Conservation (phyloP, 1,139 yeast species). For the Debaryomycetaceae sp. region DNA sequence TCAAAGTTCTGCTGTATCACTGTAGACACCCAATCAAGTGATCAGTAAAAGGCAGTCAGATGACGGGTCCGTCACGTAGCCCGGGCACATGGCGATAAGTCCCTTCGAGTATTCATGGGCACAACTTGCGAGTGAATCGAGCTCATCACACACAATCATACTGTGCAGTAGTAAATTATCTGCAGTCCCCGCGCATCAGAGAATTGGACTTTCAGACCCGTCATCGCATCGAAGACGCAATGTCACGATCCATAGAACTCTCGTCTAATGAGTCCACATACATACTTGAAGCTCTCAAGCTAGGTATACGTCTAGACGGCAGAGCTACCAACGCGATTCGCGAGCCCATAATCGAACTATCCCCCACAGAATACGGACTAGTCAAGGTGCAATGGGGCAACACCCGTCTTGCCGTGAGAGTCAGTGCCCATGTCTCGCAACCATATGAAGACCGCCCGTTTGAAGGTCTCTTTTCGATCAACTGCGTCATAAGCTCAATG, state of each 20-base stretch:
- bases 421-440: slow-evolving; percentile 66
- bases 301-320: slow-evolving; percentile 58
- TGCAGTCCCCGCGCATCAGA: no score
- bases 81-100: no score
- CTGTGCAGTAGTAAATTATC: no score
- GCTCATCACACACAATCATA: no score
- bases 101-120: no score
- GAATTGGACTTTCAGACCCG: no score
- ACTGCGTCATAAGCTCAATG: slow-evolving; percentile 83
- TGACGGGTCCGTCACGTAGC: no score
- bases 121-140: no score
- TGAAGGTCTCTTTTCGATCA: slow-evolving; percentile 78
- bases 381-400: slow-evolving; percentile 69
- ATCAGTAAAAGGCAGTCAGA: no score
- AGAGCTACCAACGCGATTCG: slow-evolving; percentile 57
- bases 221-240: slow-evolving; percentile 1
- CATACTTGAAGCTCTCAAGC: slow-evolving; percentile 50
- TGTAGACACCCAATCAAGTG: no score
- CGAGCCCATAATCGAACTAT: slow-evolving; percentile 49
- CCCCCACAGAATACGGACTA: slow-evolving; percentile 62
- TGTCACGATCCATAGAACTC: slow-evolving; percentile 33
- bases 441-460: slow-evolving; percentile 91
- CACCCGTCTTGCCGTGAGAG: slow-evolving; percentile 54
- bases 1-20: no score
- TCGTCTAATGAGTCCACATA: slow-evolving; percentile 57